Percentiles rank a stretch among this genome's conserved stretches.
phyloP scores from a whole-genome alignment of 2,329 filamentous ascomycete species.

The Cercospora janseana region DNA sequence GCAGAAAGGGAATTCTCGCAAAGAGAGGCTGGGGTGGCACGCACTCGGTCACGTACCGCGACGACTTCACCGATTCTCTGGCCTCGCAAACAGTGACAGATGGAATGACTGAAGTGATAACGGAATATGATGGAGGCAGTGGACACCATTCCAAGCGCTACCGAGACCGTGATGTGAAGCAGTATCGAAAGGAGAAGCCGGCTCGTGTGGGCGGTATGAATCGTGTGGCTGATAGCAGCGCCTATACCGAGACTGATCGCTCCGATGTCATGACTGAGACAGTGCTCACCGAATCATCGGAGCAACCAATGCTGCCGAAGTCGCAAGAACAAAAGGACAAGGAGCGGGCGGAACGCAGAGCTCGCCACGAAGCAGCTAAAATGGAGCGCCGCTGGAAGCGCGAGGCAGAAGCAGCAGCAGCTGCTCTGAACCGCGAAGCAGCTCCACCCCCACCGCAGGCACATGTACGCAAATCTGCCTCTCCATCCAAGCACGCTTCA shows the following conservation, averaged over 20 bases:
- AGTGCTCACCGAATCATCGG: constrained; percentile 47
- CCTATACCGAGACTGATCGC: constrained; percentile 68
- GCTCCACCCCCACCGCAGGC: constrained; percentile 23
- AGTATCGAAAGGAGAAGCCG: constrained; percentile 81
- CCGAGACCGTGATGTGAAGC: constrained; percentile 65
- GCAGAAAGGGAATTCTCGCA: constrained; percentile 39
- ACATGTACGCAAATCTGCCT: constrained; percentile 28
- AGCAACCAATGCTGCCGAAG: constrained; percentile 38
- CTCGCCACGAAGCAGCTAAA: constrained; percentile 40
- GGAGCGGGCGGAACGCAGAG: constrained; percentile 42
- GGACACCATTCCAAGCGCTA: constrained; percentile 49
- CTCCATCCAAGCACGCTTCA: constrained; percentile 33
- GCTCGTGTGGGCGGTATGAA: constrained; percentile 89
- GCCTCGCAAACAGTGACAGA: constrained; percentile 31
- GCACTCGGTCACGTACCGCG: constrained; percentile 44
- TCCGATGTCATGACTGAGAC: constrained; percentile 55
- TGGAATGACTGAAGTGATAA: constrained; percentile 37
- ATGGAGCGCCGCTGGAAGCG: constrained; percentile 42
- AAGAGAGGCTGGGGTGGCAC: constrained; percentile 44
- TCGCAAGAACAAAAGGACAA: constrained; percentile 37
- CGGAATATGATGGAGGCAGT: constrained; percentile 21
- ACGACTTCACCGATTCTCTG: constrained; percentile 43
- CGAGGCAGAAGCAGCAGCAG: constrained; percentile 43
- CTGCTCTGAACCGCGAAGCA: constrained; percentile 38
- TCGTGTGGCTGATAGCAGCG: constrained; percentile 71